Percentiles rank a stretch among this genome's conserved stretches.
Conservation (phyloP, 306 rosid species). For the Corylus heterophylla region DNA sequence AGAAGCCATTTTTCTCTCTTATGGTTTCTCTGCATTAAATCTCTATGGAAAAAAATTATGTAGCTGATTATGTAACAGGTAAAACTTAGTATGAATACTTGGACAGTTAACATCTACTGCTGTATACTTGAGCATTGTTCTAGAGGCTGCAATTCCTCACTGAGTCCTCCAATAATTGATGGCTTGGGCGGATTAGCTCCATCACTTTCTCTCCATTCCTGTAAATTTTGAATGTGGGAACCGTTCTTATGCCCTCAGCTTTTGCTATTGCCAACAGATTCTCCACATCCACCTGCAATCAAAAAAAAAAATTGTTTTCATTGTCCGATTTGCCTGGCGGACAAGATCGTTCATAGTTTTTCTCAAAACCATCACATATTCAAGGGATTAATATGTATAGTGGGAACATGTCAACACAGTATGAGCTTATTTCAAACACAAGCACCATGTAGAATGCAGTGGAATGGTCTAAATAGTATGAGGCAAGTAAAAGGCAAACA, state of each 20-base stretch:
- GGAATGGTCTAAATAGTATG: not conserved
- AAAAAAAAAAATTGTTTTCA: constrained; percentile 19
- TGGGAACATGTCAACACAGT: not conserved
- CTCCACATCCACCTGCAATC: constrained; percentile 73
- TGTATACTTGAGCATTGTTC: constrained; percentile 30
- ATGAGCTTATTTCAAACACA: not conserved
- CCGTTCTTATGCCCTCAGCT: constrained; percentile 60
- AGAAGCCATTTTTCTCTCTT: constrained; percentile 49
- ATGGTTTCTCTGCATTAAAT: constrained; percentile 52
- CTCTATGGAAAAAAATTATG: constrained; percentile 55
- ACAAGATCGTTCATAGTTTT: too few species aligned
- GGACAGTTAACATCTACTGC: constrained; percentile 42
- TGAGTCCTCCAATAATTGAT: constrained; percentile 70
- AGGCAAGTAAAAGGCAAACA: constrained; percentile 5
- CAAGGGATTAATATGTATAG: too few species aligned
- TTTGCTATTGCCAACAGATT: constrained; percentile 66
- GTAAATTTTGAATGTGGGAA: constrained; percentile 81
- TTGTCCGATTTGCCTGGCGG: not conserved
- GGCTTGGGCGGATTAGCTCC: constrained; percentile 78
- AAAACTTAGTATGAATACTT: constrained; percentile 41
- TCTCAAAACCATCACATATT: too few species aligned
- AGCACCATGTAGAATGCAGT: not conserved
- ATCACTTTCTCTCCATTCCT: constrained; percentile 76
- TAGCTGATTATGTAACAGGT: constrained; percentile 50
- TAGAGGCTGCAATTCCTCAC: constrained; percentile 54